Conservation (phyloP, 1,284 basidiomycete genomes). For the Boletus holoroseus region DNA sequence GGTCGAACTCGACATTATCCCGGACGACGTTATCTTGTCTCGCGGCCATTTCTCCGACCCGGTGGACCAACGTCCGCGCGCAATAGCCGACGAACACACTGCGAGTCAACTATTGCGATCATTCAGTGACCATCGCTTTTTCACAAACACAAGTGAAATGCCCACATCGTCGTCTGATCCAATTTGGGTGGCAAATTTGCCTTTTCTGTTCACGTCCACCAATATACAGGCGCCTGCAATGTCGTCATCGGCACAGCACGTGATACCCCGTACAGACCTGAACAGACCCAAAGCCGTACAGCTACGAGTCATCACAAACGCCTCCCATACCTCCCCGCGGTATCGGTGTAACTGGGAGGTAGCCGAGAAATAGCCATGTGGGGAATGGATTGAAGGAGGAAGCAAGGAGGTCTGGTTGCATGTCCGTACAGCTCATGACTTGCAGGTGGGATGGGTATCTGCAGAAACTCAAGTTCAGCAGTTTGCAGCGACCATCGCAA, state of each 20-base stretch:
- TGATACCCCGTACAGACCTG: background rate
- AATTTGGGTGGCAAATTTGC: background rate
- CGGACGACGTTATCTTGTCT: background rate
- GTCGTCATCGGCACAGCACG: background rate
- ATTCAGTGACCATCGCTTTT: background rate
- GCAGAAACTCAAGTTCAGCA: conserved; percentile 15
- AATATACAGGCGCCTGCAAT: background rate
- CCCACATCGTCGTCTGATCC: background rate
- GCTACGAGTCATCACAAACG: background rate
- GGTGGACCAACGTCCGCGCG: background rate
- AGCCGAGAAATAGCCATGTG: background rate
- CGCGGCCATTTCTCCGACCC: background rate
- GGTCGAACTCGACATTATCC: background rate
- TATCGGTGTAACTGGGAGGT: conserved; percentile 12
- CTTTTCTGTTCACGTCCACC: background rate
- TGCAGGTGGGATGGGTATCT: conserved; percentile 14
- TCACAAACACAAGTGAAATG: background rate
- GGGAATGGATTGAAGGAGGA: conserved; percentile 11
- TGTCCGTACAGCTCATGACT: conserved; percentile 9
- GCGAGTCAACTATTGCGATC: background rate
- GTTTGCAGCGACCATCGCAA: conserved; percentile 13
- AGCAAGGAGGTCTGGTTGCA: conserved; percentile 16
- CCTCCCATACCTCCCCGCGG: background rate
- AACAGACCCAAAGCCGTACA: background rate
- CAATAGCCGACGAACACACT: background rate